Evolutionary conservation across 164 flowering plant genomes (phyloP).

Genomic region (Amborella trichopoda): DNA sequence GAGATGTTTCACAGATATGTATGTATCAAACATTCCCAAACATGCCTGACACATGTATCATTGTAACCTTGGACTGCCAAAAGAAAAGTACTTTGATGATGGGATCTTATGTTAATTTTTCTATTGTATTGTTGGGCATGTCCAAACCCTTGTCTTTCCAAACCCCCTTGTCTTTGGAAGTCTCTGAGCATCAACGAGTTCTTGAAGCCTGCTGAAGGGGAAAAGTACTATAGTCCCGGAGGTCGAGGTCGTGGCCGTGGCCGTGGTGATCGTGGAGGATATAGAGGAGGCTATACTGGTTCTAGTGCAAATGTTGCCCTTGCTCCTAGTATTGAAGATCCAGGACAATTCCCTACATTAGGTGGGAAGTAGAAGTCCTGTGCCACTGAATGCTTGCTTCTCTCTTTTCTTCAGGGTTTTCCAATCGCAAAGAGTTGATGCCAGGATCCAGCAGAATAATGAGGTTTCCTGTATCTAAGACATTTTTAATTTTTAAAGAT

Average conservation of each 20-base stretch:
- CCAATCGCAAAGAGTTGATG: constrained; percentile 4
- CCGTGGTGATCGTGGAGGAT: constrained; percentile 73
- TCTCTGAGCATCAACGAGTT: constrained; percentile 77
- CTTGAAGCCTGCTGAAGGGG: constrained; percentile 88
- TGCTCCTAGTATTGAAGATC: constrained; percentile 14
- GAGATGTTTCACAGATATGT: too few relatives aligned
- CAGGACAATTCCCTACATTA: constrained; percentile 10
- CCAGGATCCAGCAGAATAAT: constrained; percentile 3
- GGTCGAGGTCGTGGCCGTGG: constrained; percentile 76
- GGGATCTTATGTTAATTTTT: too few relatives aligned
- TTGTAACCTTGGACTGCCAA: too few relatives aligned
- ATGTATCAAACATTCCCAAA: too few relatives aligned
- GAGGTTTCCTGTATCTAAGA: constrained; percentile 1
- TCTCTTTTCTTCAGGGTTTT: constrained; percentile 3
- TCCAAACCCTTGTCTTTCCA: too few relatives aligned
- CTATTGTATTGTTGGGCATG: too few relatives aligned
- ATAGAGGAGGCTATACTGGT: constrained; percentile 15
- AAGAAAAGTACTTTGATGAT: too few relatives aligned
- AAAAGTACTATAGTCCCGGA: constrained; percentile 35
- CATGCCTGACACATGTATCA: too few relatives aligned
- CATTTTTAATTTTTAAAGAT: constrained; percentile 1
- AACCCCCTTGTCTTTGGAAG: constrained; percentile 15
- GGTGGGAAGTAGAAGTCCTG: constrained; percentile 6
- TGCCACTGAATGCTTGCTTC: background rate
- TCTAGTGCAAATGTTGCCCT: background rate